These are phyloP conservation scores for apple (Malus domestica) DNA, from an alignment of 306 rosid genomes.

Conservation along the genomic window ASM211411v1 NC_041800.1:19988733-19989232, in stretches of 20 bases:
- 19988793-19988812: background rate
- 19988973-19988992: background rate
- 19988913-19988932: background rate
- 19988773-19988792: background rate
- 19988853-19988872: background rate
- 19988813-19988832: background rate
- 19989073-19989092: background rate
- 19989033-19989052: constrained; percentile 5
- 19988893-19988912: background rate
- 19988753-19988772: too few species aligned
- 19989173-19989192: background rate
- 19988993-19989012: background rate
- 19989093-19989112: background rate
- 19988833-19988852: too few species aligned
- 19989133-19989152: background rate
- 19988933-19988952: background rate
- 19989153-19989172: background rate
- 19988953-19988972: background rate
- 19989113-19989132: too few species aligned
- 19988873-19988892: background rate
- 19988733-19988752: too few species aligned
- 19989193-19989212: constrained; percentile 8
- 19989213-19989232: constrained; percentile 5
- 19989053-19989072: background rate
- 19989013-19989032: background rate